phyloP scores from a whole-genome alignment of 768 basidiomycete genomes.

The Mycena maculata region DNA sequence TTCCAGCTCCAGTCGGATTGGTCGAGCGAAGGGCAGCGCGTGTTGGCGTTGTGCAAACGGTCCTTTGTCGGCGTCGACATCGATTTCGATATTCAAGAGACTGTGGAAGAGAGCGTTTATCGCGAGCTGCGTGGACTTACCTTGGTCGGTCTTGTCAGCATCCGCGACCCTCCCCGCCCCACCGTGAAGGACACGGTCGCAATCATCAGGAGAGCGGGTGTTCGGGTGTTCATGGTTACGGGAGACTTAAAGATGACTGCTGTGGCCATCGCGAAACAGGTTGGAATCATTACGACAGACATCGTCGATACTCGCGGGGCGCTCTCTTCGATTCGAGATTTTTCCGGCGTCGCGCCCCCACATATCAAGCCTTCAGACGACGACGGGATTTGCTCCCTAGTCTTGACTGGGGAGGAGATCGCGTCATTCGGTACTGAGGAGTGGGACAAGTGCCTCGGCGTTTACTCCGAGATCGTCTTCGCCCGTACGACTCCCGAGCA shows the following conservation, averaged over 20 bases:
- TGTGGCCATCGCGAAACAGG: slow-evolving; percentile 59
- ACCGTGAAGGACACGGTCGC: slow-evolving; percentile 61
- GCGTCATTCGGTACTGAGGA: slow-evolving; percentile 48
- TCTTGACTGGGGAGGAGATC: slow-evolving; percentile 59
- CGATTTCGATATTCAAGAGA: slow-evolving; percentile 40
- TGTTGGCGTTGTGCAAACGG: slow-evolving; percentile 59
- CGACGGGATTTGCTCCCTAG: slow-evolving; percentile 51
- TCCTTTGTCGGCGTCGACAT: slow-evolving; percentile 36
- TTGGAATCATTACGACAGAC: slow-evolving; percentile 55
- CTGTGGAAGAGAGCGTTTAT: slow-evolving; percentile 49
- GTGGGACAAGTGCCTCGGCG: slow-evolving; percentile 53
- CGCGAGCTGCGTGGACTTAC: slow-evolving; percentile 52
- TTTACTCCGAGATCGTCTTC: slow-evolving; percentile 60
- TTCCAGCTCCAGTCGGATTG: slow-evolving; percentile 50
- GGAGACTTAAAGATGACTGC: slow-evolving; percentile 68
- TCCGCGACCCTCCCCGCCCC: slow-evolving; percentile 66
- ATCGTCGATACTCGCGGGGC: slow-evolving; percentile 49
- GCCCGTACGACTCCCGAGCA: slow-evolving; percentile 68
- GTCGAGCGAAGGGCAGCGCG: slow-evolving; percentile 64
- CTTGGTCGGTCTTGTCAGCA: slow-evolving; percentile 63
- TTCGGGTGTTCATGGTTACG: slow-evolving; percentile 67
- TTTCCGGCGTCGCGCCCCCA: slow-evolving; percentile 26
- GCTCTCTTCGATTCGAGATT: slow-evolving; percentile 38
- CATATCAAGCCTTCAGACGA: slow-evolving; percentile 51
- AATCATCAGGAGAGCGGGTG: slow-evolving; percentile 61